Base-by-base conservation (phyloP, 805 yeast species). In the Ogataea chonburiensis region DNA sequence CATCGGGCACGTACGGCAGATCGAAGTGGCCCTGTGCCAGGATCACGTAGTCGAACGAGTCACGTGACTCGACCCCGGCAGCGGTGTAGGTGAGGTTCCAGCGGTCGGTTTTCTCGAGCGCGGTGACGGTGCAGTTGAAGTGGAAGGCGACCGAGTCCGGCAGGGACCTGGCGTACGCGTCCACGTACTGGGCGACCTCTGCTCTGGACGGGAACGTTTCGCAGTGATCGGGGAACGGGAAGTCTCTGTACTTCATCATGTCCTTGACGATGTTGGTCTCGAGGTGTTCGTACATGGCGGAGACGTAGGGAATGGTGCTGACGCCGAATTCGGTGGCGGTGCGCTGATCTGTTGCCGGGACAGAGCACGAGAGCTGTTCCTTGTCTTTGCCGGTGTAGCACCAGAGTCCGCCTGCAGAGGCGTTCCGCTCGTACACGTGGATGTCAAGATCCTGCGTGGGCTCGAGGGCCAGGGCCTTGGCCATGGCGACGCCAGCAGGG, bases 171-270 rank as follows among this genome's bases (percentile, higher is more conserved):
- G 76, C 63, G 51, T 83, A 87, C n/a, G 61, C 46, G 28, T 68
- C 61, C 42, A 88, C 56, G 56, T 88, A 88, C 17, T 69, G 51
- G 28, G 70, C 65, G 6, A 88, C 88, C 32, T 81, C 81, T 1
- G 57, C 40, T 44, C 91, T 71, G 10, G 63, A 60, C 1, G 89
- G 85, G 50, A 79, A 88, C 10, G 63, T 53, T 8, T 75, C 76
- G 7, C 67, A 54, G 4, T 61, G 56, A 5, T 56, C 59, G 6
- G 64, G 64, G 24, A 60, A 53, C 8, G 56, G 52, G 23, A 49
- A 25, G 31, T 45, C 64, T 17, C 54, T 56, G 34, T 52, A 61
- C 34, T 46, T 43, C 66, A 61, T 61, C 17, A 60, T 34, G 9
- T 50, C 45, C 29, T 58, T 58, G 13, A 53, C 40, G 34, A 61